Conservation (phyloP, 2,329 filamentous ascomycete species). For the Cercospora zeae-maydis region DNA sequence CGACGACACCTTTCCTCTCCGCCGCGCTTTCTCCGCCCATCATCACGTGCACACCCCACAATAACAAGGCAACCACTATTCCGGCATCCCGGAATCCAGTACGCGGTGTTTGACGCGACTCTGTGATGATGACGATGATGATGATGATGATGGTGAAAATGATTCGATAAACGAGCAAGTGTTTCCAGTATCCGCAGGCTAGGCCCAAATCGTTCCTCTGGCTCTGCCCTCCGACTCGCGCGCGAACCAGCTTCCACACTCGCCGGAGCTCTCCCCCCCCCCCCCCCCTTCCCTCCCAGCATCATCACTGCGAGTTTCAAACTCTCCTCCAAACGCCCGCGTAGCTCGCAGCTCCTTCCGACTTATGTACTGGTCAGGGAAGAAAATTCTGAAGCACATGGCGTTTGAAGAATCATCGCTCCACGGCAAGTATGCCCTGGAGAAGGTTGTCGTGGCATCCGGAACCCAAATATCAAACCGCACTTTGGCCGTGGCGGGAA, state of each 20-base stretch:
- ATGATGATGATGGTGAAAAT: too few relatives aligned
- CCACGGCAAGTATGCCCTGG: conserved; percentile 23
- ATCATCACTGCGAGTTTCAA: neutral
- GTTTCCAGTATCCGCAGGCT: neutral
- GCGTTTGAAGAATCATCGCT: conserved; percentile 22
- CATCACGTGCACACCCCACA: neutral
- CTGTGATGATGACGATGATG: too few relatives aligned
- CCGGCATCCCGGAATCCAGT: neutral
- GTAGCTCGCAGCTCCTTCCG: neutral
- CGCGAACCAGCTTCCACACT: neutral
- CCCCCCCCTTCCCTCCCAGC: too few relatives aligned
- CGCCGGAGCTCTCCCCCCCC: neutral
- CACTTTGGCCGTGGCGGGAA: conserved; percentile 27
- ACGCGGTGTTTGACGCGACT: neutral
- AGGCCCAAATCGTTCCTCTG: neutral
- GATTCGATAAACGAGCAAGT: too few relatives aligned
- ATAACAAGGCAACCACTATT: neutral
- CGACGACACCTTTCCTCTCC: conserved; percentile 10
- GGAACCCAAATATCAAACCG: conserved; percentile 34
- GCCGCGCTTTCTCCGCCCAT: neutral
- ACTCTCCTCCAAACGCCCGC: neutral
- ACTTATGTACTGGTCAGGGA: neutral
- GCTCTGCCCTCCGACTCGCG: conserved; percentile 1
- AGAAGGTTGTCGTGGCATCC: conserved; percentile 28
- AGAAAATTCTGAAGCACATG: conserved; percentile 14